Conservation (phyloP, 495 filamentous ascomycete species). For the Articulospora tetracladia region DNA sequence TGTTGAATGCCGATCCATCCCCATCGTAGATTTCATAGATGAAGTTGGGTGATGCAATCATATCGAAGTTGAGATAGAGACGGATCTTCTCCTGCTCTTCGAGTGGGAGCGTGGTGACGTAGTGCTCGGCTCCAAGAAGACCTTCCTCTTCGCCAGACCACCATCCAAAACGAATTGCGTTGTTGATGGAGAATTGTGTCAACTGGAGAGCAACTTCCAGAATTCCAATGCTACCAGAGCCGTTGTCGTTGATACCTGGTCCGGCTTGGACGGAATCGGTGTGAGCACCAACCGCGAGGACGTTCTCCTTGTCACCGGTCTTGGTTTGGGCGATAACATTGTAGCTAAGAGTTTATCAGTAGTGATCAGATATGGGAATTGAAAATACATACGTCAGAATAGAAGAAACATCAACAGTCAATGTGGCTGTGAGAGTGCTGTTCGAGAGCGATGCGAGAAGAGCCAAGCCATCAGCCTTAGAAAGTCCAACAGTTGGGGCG, state of each 20-base stretch:
- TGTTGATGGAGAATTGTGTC: constrained; percentile 52
- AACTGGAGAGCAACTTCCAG: constrained; percentile 61
- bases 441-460: constrained; percentile 21
- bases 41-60: constrained; percentile 74
- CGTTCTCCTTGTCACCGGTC: constrained; percentile 58
- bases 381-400: constrained; percentile 27
- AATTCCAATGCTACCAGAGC: constrained; percentile 60
- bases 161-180: constrained; percentile 67
- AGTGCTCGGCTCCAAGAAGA: constrained; percentile 59
- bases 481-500: constrained; percentile 52
- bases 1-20: constrained; percentile 58
- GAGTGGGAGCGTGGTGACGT: constrained; percentile 43
- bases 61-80: constrained; percentile 75
- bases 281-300: constrained; percentile 62
- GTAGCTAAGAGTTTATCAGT: not conserved
- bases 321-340: constrained; percentile 71
- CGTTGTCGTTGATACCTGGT: constrained; percentile 67
- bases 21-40: constrained; percentile 68
- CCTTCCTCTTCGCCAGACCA: constrained; percentile 63
- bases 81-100: constrained; percentile 53
- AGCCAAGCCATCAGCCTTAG: constrained; percentile 43
- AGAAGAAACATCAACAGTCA: constrained; percentile 23
- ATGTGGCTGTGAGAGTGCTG: not conserved
- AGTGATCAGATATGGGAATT: not conserved
- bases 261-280: constrained; percentile 61